phyloP scores from a whole-genome alignment of 192 early-diverging fungal species.

The Linnemannia schmuckeri region DNA sequence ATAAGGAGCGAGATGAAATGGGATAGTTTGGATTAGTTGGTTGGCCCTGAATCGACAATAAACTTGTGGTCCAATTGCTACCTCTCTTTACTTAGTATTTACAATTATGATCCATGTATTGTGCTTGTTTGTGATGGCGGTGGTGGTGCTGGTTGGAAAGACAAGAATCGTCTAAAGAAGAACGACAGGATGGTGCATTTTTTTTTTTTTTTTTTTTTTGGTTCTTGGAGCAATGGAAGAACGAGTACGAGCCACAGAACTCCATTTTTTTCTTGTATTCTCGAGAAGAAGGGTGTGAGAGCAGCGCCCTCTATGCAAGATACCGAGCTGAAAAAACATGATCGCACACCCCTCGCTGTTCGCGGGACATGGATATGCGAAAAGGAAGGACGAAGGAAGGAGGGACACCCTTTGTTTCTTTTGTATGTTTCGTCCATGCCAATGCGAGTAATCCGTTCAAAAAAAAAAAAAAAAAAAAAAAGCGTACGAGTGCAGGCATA shows the following conservation, averaged over 20 bases:
- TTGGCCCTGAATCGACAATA: neutral
- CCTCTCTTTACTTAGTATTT: neutral
- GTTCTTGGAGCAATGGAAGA: neutral
- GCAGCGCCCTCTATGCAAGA: neutral
- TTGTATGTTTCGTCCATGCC: neutral
- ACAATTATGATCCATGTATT: no score
- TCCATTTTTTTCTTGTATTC: neutral
- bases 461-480: neutral
- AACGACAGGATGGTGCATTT: neutral
- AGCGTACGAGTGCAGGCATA: neutral
- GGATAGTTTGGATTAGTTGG: neutral
- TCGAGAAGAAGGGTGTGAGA: neutral
- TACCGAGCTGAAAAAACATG: neutral
- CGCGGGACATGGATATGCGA: neutral
- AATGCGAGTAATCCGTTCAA: conserved; percentile 6
- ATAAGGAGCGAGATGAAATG: neutral
- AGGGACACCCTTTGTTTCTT: neutral
- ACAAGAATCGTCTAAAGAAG: neutral
- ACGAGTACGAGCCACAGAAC: neutral
- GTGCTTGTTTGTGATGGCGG: neutral
- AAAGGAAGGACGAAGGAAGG: neutral
- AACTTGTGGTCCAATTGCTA: conserved; percentile 7
- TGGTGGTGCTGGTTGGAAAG: neutral
- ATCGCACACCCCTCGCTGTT: neutral
- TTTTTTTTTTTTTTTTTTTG: neutral